Evolutionary conservation across 352 stramenopile species (phyloP), one percentile per base, ranked within the genome.

Genomic region (Lagenidium giganteum): DNA sequence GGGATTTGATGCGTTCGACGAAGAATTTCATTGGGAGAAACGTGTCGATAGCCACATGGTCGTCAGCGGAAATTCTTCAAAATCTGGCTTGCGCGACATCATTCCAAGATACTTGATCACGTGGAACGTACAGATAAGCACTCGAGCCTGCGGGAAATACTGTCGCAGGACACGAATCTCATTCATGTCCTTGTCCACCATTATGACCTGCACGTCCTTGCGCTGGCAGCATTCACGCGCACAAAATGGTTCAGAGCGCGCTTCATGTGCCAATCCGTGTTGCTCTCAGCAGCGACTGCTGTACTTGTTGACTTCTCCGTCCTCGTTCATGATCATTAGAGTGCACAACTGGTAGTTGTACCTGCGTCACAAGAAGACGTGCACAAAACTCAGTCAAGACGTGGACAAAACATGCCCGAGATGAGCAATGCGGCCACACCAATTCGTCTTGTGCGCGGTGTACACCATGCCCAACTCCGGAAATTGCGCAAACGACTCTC

Each of bases 361-460:
- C 13, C 41, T 48, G 36, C n/a, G n/a, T n/a, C n/a, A n/a, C n/a
- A n/a, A n/a, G n/a, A n/a, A n/a, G n/a, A n/a, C n/a, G n/a, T n/a
- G n/a, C n/a, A n/a, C n/a, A n/a, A n/a, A n/a, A n/a, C n/a, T n/a
- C n/a, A n/a, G 25, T 43, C 29, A 8, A 37, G 9, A 42, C 21
- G 4, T 50, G 42, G 42, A 11, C 22, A 3, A 29, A 21, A 21
- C 7, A 25, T 26, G 34, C 8, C 24, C 35, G n/a, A n/a, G n/a
- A n/a, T n/a, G n/a, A n/a, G n/a, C n/a, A n/a, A n/a, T n/a, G n/a
- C n/a, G n/a, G n/a, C n/a, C 37, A 22, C 29, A 60, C 45, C 37
- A 25, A 18, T 65, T 60, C 0, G 42, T 57, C n/a, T 57, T 61
- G 46, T 65, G 50, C 0, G 45, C 60, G 6, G 30, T 57, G 17